Percentiles rank a stretch among this genome's conserved stretches.
Conservation (phyloP, 345 rosid species). For the Excoecaria cochinchinensis region DNA sequence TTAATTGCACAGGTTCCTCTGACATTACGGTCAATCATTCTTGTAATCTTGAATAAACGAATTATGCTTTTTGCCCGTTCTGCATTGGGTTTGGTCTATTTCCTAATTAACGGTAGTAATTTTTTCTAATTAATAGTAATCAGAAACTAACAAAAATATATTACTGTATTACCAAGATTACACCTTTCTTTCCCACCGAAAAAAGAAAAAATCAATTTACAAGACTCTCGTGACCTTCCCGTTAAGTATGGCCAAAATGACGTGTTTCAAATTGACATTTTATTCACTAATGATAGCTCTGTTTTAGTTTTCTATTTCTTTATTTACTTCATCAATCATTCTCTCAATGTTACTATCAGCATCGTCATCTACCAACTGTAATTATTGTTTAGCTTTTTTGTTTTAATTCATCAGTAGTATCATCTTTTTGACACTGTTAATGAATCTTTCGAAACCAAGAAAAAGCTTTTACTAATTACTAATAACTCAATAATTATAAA, state of each 20-base stretch:
- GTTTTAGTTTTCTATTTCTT: background rate
- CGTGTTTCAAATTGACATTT: constrained; percentile 3
- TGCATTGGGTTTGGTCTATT: background rate
- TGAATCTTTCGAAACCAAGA: background rate
- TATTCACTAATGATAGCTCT: background rate
- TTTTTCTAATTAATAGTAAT: background rate
- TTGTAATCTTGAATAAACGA: background rate
- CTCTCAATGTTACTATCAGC: background rate
- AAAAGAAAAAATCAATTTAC: background rate
- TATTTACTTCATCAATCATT: background rate
- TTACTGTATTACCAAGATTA: background rate
- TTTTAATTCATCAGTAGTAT: background rate
- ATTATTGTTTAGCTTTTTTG: background rate
- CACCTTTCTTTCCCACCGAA: background rate
- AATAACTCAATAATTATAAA: no score
- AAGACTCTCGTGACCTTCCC: constrained; percentile 6
- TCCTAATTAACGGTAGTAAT: no score
- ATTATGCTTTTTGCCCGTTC: background rate
- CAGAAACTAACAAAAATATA: background rate
- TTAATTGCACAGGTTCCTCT: background rate
- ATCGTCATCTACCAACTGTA: background rate
- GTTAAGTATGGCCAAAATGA: constrained; percentile 5
- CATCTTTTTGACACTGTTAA: background rate
- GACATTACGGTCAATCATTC: constrained; percentile 8
- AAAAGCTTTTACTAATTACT: background rate